phyloP scores from a whole-genome alignment of 176 grass and related monocot genomes.

The Eleusine coracana region DNA sequence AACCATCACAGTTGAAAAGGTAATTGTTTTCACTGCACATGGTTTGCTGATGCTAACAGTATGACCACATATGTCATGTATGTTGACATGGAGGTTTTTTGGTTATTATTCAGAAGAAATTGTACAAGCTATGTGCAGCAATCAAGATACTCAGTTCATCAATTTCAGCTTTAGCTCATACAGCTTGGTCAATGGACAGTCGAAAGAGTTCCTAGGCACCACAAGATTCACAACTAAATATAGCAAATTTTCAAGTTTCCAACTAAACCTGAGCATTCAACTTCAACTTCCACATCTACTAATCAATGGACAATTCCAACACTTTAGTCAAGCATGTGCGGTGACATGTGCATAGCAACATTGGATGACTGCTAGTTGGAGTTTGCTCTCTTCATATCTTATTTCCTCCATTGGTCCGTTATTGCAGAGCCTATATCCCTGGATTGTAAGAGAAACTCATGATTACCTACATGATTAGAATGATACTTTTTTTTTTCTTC shows the following conservation, averaged over 20 bases:
- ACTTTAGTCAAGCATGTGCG: slow-evolving; percentile 58
- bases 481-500: slow-evolving; percentile 29
- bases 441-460: slow-evolving; percentile 49
- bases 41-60: slow-evolving; percentile 26
- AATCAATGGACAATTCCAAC: slow-evolving; percentile 66
- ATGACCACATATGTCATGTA: slow-evolving; percentile 34
- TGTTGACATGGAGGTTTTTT: slow-evolving; percentile 81
- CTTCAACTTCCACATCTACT: slow-evolving; percentile 77
- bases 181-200: slow-evolving; percentile 74
- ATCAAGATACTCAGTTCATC: slow-evolving; percentile 77
- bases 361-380: slow-evolving; percentile 61
- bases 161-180: slow-evolving; percentile 71
- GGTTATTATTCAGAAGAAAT: slow-evolving; percentile 83
- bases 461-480: slow-evolving; percentile 34
- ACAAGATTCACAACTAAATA: slow-evolving; percentile 79
- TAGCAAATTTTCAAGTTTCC: slow-evolving; percentile 75
- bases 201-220: slow-evolving; percentile 70
- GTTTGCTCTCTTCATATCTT: slow-evolving; percentile 42
- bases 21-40: slow-evolving; percentile 34
- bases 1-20: slow-evolving; percentile 74
- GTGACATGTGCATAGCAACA: slow-evolving; percentile 64
- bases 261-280: slow-evolving; percentile 80
- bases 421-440: slow-evolving; percentile 41
- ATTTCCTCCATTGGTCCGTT: slow-evolving; percentile 48
- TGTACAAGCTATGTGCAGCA: slow-evolving; percentile 74